Base-by-base conservation (phyloP, 2,329 filamentous ascomycete species). In the Colletotrichum cuscutae region DNA sequence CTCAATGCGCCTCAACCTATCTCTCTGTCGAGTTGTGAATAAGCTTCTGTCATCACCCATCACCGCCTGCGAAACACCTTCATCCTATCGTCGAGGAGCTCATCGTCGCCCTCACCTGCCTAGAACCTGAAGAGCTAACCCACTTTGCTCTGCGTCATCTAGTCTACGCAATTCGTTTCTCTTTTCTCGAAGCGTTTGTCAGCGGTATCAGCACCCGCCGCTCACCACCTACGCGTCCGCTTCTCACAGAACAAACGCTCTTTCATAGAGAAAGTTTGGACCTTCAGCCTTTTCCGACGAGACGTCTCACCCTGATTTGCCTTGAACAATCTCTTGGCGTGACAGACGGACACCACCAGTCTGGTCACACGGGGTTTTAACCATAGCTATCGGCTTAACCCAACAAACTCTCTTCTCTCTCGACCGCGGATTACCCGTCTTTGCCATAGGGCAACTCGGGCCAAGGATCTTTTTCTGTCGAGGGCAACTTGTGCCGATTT, bases 401-500 rank as follows among this genome's bases (percentile, higher is more conserved):
- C 59, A 49, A 62, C 26, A 62, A 64, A 54, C 22, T 28, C 56
- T 61, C 24, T 42, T 64, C 22, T 13, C 52, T 32, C 32, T 46
- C 37, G 46, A 22, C 59, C 67, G 68, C 64, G 49, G 68, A 62
- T 63, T 63, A 53, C 52, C 65, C 65, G 57, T 24, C 30, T 13
- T 32, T 12, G 49, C 24, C 69, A 59, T 53, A 72, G 28, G 68
- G 68, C 63, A 26, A 28, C 30, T 24, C 35, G 35, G 26, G 57
- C 59, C 65, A 53, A 52, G 65, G 37, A 63, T 54, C 65, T 28
- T 59, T 15, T 58, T 57, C 12, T 15, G 57, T 49, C 35, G 9
- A 59, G 32, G 65, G 69, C 65, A 72, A 64, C 65, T 72, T 62
- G 69, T 72, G 65, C 69, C 69, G 69, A 72, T 72, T 68, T 49